A percentile compares a stretch with the other conserved stretches of the same genome.
These are phyloP conservation scores for Solanum lycopersicoides DNA, from an alignment of 257 asterid species.

Conservation along the genomic window DNA sequence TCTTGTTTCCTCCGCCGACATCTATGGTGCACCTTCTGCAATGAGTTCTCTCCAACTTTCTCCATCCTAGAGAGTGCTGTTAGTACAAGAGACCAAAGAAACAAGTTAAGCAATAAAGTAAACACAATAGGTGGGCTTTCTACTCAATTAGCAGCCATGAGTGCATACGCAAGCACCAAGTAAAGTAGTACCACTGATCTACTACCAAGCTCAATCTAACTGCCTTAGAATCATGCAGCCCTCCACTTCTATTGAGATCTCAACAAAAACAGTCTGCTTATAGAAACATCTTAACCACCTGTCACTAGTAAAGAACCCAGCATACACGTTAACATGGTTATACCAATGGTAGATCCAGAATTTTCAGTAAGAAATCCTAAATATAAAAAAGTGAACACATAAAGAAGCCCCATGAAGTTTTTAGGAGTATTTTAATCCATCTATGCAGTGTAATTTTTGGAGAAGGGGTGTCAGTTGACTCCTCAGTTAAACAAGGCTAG, in stretches of 20 bases:
- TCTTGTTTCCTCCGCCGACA: conserved; percentile 85
- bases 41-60: conserved; percentile 61
- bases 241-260: background rate
- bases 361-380: background rate
- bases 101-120: background rate
- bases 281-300: background rate
- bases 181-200: background rate
- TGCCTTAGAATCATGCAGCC: background rate
- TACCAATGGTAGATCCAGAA: background rate
- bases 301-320: background rate
- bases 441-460: background rate
- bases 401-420: background rate
- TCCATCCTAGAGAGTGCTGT: conserved; percentile 45
- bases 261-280: background rate
- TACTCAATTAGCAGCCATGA: background rate
- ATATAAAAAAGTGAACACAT: background rate
- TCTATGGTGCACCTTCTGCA: conserved; percentile 85
- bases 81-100: conserved; percentile 8
- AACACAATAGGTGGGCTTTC: background rate
- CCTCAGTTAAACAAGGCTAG: background rate
- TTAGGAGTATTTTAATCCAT: background rate
- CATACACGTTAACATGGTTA: background rate
- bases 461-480: background rate
- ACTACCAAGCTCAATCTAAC: background rate
- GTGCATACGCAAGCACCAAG: background rate